Base-by-base conservation (phyloP, 148 eudicot genomes). In the Chenopodium suecicum region DNA sequence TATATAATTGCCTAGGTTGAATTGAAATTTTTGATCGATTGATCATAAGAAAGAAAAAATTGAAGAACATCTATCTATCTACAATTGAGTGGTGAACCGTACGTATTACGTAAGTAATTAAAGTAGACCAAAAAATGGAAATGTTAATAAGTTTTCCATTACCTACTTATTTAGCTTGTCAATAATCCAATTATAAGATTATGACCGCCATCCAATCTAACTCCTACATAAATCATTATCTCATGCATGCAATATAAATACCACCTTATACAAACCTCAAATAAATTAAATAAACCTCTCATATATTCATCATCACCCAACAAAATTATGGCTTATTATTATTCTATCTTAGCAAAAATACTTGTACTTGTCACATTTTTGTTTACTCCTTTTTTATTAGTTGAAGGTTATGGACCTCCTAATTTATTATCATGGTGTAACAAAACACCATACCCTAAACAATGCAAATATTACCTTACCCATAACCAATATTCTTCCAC, bases 381-480 rank as follows among this genome's bases (percentile, higher is more conserved):
- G 2, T 72, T 78, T n/a, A 27, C 74, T 48, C 25, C 54, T 50
- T 16, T 71, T 19, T 4, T 48, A 22, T 4, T 48, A 22, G 74
- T 80, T 72, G 63, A 65, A 74, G 47, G 74, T 71, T 12, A 69
- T 27, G 48, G 58, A 52, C 80, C 44, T 52, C 27, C 76, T 16
- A 73, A 81, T 44, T 17, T 84, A 77, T 58, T 77, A 56, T 66
- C 81, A 7, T 93, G 92, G 97, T 94, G 98, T 60, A 77, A 82
- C 79, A 83, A 87, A 86, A 90, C 95, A 71, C 95, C 98, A 29
- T 19, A 94, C 79, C 94, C 94, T 1, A 52, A 85, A 20, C 90
- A 93, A 37, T 93, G 98, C 72, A 86, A 88, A 74, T 85, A 86
- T 71, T 86, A 86, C 85, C 80, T 93, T 50, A 80, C 76, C 64